Conservation (phyloP, 2,329 filamentous ascomycete genomes). For the Teratosphaeria destructans region DNA sequence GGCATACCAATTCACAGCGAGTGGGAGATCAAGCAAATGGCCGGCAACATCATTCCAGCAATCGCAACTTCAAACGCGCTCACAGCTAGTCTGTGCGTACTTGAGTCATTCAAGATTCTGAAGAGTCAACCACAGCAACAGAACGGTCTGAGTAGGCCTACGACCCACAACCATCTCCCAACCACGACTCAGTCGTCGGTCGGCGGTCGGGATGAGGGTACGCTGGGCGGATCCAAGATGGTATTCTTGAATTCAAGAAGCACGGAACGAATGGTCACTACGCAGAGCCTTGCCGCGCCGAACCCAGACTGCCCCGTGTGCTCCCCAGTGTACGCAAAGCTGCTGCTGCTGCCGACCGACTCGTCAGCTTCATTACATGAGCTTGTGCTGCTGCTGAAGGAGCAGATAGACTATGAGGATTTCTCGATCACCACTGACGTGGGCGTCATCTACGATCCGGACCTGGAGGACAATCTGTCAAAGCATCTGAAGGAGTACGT, state of each 20-base stretch:
- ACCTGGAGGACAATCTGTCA: conserved; percentile 73
- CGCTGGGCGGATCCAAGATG: conserved; percentile 47
- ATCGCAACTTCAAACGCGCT: conserved; percentile 98
- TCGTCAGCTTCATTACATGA: conserved; percentile 61
- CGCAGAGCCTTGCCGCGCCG: conserved; percentile 48
- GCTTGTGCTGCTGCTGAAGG: conserved; percentile 64
- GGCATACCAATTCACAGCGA: conserved; percentile 79
- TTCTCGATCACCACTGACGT: conserved; percentile 66
- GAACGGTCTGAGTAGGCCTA: conserved; percentile 4
- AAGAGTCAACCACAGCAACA: conserved; percentile 37
- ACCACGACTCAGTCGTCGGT: conserved; percentile 2
- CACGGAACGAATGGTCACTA: conserved; percentile 48
- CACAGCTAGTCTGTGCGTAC: conserved; percentile 80
- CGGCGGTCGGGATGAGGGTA: conserved; percentile 8
- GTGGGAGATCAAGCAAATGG: conserved; percentile 98
- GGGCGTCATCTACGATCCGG: conserved; percentile 77
- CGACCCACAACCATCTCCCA: conserved; percentile 8
- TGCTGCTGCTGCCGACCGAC: conserved; percentile 24
- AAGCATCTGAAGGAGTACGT: conserved; percentile 73
- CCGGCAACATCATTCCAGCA: conserved; percentile 95
- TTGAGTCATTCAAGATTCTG: conserved; percentile 87
- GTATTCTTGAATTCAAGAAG: conserved; percentile 67
- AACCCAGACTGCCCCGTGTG: conserved; percentile 80
- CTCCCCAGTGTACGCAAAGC: conserved; percentile 22
- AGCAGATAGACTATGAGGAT: conserved; percentile 64